Percentiles rank a stretch among this genome's conserved stretches.
Evolutionary conservation across 805 yeast genomes (phyloP).

Genomic region (Nakazawaea pomicola): DNA sequence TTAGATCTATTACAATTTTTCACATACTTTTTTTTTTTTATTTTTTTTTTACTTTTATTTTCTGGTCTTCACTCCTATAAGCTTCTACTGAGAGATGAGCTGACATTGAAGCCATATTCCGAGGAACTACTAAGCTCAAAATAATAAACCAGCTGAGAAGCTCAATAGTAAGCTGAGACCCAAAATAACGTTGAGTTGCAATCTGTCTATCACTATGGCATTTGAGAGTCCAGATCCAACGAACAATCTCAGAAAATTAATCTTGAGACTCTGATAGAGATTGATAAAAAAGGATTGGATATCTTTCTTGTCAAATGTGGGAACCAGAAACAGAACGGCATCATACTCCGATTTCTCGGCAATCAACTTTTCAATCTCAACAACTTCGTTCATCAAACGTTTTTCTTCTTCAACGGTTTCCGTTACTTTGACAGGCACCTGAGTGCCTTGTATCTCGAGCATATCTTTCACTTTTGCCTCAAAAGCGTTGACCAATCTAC

Average conservation of each 20-base stretch:
- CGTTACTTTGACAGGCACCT: not conserved
- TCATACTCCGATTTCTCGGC: not conserved
- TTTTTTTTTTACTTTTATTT: not conserved
- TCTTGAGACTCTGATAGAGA: not conserved
- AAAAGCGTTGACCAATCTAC: slow-evolving; percentile 73
- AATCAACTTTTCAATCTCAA: not conserved
- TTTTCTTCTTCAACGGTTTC: not conserved
- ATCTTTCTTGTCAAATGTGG: not conserved
- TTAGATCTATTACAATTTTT: not conserved
- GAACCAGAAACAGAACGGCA: not conserved
- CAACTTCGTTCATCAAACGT: not conserved
- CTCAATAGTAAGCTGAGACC: not conserved
- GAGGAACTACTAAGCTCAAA: not conserved
- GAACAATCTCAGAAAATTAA: not conserved
- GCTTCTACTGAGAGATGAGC: too few species aligned
- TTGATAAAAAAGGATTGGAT: slow-evolving; percentile 1
- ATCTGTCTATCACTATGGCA: slow-evolving; percentile 5
- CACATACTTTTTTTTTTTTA: not conserved
- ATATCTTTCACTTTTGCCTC: slow-evolving; percentile 69
- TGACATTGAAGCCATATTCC: too few species aligned
- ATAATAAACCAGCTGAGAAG: slow-evolving; percentile 3
- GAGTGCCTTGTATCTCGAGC: slow-evolving; percentile 28
- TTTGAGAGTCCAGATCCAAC: not conserved
- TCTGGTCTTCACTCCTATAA: too few species aligned
- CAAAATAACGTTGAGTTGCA: slow-evolving; percentile 1